Conservation (phyloP, 148 eudicot genomes). For the Rhododendron kiyosumense region DNA sequence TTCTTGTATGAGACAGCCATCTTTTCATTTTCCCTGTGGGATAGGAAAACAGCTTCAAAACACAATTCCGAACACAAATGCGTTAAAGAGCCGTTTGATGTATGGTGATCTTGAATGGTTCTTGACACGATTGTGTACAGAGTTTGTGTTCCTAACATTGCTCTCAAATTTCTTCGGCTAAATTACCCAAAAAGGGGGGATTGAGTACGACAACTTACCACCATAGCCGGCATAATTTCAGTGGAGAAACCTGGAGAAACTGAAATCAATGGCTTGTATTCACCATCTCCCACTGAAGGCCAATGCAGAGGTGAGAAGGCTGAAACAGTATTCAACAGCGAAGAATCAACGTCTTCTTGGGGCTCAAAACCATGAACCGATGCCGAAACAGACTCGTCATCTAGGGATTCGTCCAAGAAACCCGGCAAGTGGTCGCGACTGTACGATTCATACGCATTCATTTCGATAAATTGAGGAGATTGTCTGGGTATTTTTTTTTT, state of each 20-base stretch:
- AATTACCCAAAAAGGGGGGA: not conserved
- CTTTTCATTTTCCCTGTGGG: not conserved
- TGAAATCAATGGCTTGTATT: not conserved
- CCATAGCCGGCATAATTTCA: constrained; percentile 28
- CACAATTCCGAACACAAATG: not conserved
- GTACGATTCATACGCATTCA: not conserved
- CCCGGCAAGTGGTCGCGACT: not conserved
- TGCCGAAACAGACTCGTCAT: not conserved
- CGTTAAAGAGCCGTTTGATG: no score
- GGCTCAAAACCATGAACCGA: not conserved
- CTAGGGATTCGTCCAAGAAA: constrained; percentile 6
- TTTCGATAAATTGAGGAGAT: not conserved
- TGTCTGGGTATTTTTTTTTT: constrained; percentile 11
- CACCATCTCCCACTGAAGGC: not conserved
- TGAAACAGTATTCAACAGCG: constrained; percentile 4
- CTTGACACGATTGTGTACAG: not conserved
- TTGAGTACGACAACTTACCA: constrained; percentile 28
- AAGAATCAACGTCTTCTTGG: constrained; percentile 4
- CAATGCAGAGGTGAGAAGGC: not conserved
- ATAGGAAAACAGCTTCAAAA: no score
- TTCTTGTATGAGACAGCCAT: not conserved
- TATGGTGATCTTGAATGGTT: no score
- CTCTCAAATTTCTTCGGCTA: not conserved
- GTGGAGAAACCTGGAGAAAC: constrained; percentile 6
- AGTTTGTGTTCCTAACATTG: not conserved